These are phyloP conservation scores for Diatrype stigma DNA, from an alignment of 2,329 filamentous ascomycete species.

Conservation along the genomic window DNA sequence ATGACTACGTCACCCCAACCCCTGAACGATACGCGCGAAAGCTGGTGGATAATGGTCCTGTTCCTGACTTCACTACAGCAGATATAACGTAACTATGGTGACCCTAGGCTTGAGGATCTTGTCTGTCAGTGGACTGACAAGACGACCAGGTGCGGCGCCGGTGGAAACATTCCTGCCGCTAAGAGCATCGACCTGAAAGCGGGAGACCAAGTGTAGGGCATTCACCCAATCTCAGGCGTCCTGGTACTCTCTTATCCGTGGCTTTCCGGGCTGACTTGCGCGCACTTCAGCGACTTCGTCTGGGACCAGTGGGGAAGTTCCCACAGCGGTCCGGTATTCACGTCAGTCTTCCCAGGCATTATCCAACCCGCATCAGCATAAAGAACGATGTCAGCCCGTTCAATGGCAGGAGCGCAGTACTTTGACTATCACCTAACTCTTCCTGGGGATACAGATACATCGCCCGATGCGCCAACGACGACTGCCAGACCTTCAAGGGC, in stretches of 20 bases:
- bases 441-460: constrained; percentile 21
- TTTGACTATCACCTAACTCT: background rate
- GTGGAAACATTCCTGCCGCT: constrained; percentile 12
- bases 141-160: constrained; percentile 11
- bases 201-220: constrained; percentile 14
- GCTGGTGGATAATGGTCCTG: constrained; percentile 19
- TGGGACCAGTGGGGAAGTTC: constrained; percentile 32
- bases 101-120: too few relatives aligned
- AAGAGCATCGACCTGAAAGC: constrained; percentile 15
- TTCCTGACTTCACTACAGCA: constrained; percentile 18
- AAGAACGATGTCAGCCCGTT: too few relatives aligned
- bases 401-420: too few relatives aligned
- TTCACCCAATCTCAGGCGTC: background rate
- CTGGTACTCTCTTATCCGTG: background rate
- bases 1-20: constrained; percentile 21
- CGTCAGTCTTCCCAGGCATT: too few relatives aligned
- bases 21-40: constrained; percentile 21
- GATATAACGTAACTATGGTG: constrained; percentile 15
- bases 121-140: too few relatives aligned
- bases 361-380: too few relatives aligned
- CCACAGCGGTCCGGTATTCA: constrained; percentile 31
- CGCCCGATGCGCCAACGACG: constrained; percentile 27
- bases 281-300: background rate
- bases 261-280: background rate
- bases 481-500: constrained; percentile 29